Evolutionary conservation across 768 basidiomycete species (phyloP).

Genomic region (Auriscalpium vulgare): DNA sequence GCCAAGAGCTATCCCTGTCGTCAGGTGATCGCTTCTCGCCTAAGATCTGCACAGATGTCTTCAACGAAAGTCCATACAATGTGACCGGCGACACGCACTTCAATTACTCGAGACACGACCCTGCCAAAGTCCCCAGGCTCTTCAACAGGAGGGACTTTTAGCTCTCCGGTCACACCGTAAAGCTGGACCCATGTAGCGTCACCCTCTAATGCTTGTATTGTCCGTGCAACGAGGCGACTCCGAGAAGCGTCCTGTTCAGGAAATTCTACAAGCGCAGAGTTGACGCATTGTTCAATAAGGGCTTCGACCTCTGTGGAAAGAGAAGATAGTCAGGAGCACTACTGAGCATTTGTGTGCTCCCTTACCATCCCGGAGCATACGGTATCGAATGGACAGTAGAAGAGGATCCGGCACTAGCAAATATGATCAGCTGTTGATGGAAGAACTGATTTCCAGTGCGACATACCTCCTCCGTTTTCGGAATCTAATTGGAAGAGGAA

Average conservation of each 20-base stretch:
- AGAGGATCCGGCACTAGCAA: conserved; percentile 53
- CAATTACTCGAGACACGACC: conserved; percentile 20
- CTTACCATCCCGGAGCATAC: conserved; percentile 76
- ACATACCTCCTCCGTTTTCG: conserved; percentile 46
- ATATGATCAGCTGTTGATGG: neutral
- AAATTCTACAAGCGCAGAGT: conserved; percentile 30
- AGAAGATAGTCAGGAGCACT: neutral
- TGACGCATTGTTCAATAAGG: conserved; percentile 45
- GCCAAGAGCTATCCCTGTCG: conserved; percentile 42
- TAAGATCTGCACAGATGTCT: conserved; percentile 22
- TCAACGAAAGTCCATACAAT: conserved; percentile 14
- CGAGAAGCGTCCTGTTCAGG: conserved; percentile 29
- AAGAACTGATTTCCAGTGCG: conserved; percentile 8
- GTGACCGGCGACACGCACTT: conserved; percentile 30
- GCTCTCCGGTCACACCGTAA: conserved; percentile 65
- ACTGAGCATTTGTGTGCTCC: neutral
- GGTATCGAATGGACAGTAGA: conserved; percentile 61
- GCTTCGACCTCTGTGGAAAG: conserved; percentile 54
- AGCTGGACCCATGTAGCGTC: conserved; percentile 62
- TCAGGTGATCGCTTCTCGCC: conserved; percentile 33
- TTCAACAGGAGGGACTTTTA: conserved; percentile 42
- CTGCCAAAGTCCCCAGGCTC: conserved; percentile 23
- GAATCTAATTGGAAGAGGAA: conserved; percentile 80
- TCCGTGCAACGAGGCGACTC: conserved; percentile 35
- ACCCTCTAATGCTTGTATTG: conserved; percentile 52